These are phyloP conservation scores for Naganishia liquefaciens DNA, from an alignment of 1,284 basidiomycete species.

Conservation along the genomic window DNA sequence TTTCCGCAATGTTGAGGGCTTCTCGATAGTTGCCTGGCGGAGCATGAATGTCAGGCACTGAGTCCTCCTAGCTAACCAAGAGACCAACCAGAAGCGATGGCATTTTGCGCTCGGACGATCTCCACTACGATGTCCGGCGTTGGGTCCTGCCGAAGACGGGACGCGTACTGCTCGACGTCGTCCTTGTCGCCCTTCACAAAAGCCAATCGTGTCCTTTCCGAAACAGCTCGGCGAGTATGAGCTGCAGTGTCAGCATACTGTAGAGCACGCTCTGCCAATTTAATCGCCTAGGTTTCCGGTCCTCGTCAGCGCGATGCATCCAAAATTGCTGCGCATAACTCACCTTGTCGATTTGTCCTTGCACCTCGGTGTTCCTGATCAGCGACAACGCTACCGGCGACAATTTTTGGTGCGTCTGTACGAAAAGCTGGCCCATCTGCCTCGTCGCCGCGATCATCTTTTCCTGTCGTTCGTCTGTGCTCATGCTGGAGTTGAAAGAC, in stretches of 20 bases:
- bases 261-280: slow-evolving; percentile 86
- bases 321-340: slow-evolving; percentile 48
- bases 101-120: slow-evolving; percentile 81
- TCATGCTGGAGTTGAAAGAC: slow-evolving; percentile 59
- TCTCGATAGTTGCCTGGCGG: slow-evolving; percentile 61
- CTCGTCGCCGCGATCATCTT: slow-evolving; percentile 28
- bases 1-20: slow-evolving; percentile 74
- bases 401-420: slow-evolving; percentile 56
- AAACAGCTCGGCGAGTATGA: slow-evolving; percentile 76
- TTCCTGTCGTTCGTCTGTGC: slow-evolving; percentile 15
- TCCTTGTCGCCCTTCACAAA: slow-evolving; percentile 65
- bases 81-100: slow-evolving; percentile 70
- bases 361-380: slow-evolving; percentile 69
- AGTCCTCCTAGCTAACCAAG: slow-evolving; percentile 2
- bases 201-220: slow-evolving; percentile 71
- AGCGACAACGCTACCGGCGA: slow-evolving; percentile 74
- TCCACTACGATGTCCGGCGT: slow-evolving; percentile 66
- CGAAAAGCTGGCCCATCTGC: slow-evolving; percentile 32
- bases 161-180: slow-evolving; percentile 71
- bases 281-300: slow-evolving; percentile 64
- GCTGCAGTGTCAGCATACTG: slow-evolving; percentile 86
- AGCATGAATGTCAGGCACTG: slow-evolving; percentile 1
- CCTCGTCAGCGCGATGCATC: too few relatives aligned
- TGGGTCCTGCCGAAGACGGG: slow-evolving; percentile 70
- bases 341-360: slow-evolving; percentile 72